Conservation (phyloP, 768 basidiomycete genomes). For the Tulasnella sp. region DNA sequence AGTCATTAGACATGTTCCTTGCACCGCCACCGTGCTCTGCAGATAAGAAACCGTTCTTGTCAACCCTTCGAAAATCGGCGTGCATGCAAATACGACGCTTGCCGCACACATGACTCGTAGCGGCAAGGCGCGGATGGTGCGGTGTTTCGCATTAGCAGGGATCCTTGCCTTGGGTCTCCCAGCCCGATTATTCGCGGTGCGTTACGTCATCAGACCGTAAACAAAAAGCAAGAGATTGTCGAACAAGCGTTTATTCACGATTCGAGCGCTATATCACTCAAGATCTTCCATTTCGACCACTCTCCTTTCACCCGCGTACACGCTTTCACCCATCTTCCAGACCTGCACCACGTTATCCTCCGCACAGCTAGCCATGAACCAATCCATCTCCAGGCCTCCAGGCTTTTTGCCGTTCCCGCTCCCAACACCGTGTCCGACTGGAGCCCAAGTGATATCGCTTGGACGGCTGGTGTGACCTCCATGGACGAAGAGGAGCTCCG, state of each 20-base stretch:
- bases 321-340: slow-evolving; percentile 93
- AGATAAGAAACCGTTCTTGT: too few relatives aligned
- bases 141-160: too few relatives aligned
- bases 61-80: too few relatives aligned
- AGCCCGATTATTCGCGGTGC: too few relatives aligned
- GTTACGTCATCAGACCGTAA: too few relatives aligned
- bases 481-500: slow-evolving; percentile 91
- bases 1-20: too few relatives aligned
- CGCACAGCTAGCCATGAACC: slow-evolving; percentile 81
- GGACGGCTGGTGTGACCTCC: slow-evolving; percentile 89
- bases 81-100: too few relatives aligned
- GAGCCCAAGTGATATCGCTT: slow-evolving; percentile 95
- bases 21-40: too few relatives aligned
- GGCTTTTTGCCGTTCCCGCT: not conserved
- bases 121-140: too few relatives aligned
- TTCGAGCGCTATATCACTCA: slow-evolving; percentile 46
- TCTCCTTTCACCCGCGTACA: slow-evolving; percentile 86
- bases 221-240: not conserved
- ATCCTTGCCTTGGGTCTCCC: too few relatives aligned
- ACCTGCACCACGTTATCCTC: slow-evolving; percentile 97
- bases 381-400: slow-evolving; percentile 53
- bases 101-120: too few relatives aligned
- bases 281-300: slow-evolving; percentile 79
- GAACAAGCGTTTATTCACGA: not conserved
- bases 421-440: slow-evolving; percentile 27